Evolutionary conservation across 2,329 filamentous ascomycete species (phyloP).

Genomic region (Myriangium duriaei): DNA sequence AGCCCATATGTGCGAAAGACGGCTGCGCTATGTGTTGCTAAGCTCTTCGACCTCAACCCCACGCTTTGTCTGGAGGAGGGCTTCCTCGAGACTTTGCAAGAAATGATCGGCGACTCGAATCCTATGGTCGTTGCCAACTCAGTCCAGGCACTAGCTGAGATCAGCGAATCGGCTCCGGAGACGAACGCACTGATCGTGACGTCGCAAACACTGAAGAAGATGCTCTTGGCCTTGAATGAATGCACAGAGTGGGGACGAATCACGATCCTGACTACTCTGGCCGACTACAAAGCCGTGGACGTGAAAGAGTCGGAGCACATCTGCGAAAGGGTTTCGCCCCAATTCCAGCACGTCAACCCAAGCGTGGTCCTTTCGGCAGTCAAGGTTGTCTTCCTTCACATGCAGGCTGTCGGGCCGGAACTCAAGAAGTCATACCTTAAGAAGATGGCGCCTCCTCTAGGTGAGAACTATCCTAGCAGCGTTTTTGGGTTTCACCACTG

Average conservation of each 20-base stretch:
- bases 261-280: slow-evolving; percentile 79
- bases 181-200: slow-evolving; percentile 78
- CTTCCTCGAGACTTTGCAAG: slow-evolving; percentile 84
- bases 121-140: slow-evolving; percentile 99
- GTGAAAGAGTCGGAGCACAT: slow-evolving; percentile 96
- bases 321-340: slow-evolving; percentile 86
- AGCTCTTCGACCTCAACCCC: slow-evolving; percentile 91
- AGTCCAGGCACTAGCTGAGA: slow-evolving; percentile 85
- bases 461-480: slow-evolving; percentile 38
- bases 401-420: slow-evolving; percentile 70
- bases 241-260: slow-evolving; percentile 98
- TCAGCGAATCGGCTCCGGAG: slow-evolving; percentile 79
- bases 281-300: slow-evolving; percentile 76
- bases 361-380: slow-evolving; percentile 95
- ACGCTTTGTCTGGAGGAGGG: slow-evolving; percentile 91
- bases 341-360: slow-evolving; percentile 97
- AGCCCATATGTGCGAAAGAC: slow-evolving; percentile 98
- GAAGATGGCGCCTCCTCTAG: slow-evolving; percentile 95
- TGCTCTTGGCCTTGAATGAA: slow-evolving; percentile 91
- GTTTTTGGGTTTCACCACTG: slow-evolving; percentile 17
- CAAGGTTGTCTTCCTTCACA: slow-evolving; percentile 94
- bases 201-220: slow-evolving; percentile 75
- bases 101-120: slow-evolving; percentile 93
- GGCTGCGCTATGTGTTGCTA: slow-evolving; percentile 92
- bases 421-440: slow-evolving; percentile 76